phyloP scores from a whole-genome alignment of 345 rosid species.

The Gossypium sturtianum region DNA sequence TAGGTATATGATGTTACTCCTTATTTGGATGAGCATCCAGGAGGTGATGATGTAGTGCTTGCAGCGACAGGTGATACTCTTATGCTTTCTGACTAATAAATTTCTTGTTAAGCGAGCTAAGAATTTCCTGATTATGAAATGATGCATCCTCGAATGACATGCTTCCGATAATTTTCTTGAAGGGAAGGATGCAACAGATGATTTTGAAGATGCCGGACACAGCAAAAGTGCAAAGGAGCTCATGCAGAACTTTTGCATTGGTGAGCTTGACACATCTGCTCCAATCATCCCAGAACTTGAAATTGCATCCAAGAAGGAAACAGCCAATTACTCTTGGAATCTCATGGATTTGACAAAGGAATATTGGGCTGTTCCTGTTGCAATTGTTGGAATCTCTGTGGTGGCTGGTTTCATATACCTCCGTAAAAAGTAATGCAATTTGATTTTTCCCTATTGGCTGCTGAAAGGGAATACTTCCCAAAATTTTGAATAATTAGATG shows the following conservation, averaged over 20 bases:
- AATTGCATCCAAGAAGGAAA: conserved; percentile 38
- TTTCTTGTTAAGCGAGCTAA: not conserved
- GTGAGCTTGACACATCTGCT: conserved; percentile 64
- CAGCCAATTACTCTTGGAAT: conserved; percentile 28
- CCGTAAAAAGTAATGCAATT: conserved; percentile 50
- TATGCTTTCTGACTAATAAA: not conserved
- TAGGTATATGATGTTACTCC: conserved; percentile 82
- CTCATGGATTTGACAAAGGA: conserved; percentile 46
- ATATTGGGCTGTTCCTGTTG: conserved; percentile 68
- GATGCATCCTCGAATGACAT: conserved; percentile 6
- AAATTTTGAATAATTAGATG: conserved; percentile 17
- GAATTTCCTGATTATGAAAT: not conserved
- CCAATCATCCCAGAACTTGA: conserved; percentile 58
- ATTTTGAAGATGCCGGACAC: conserved; percentile 88
- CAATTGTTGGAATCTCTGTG: conserved; percentile 51
- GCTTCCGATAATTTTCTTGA: conserved; percentile 10
- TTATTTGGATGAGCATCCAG: conserved; percentile 88
- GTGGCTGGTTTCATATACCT: conserved; percentile 47
- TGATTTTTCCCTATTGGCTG: not conserved
- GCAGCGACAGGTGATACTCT: conserved; percentile 49
- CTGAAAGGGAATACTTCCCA: conserved; percentile 4
- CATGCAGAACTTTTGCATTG: conserved; percentile 57
- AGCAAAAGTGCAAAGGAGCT: conserved; percentile 66
- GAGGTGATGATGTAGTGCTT: conserved; percentile 88
- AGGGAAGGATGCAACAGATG: conserved; percentile 83